These are phyloP conservation scores for Lunasporangiospora selenospora DNA, from an alignment of 192 early-diverging fungal species.

Conservation along the genomic window DNA sequence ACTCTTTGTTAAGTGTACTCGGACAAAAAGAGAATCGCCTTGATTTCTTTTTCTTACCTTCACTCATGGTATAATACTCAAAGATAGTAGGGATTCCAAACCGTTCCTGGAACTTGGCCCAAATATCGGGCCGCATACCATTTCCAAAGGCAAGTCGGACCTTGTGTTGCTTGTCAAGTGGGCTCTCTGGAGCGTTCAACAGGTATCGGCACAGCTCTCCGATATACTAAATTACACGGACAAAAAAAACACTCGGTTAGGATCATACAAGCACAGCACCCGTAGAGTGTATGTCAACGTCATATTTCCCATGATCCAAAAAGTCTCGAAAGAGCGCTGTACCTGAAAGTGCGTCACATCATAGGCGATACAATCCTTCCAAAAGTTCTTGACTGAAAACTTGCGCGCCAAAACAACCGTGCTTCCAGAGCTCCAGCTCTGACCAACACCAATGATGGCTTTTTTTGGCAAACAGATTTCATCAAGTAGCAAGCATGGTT, in stretches of 20 bases:
- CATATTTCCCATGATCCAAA: no score
- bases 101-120: constrained; percentile 64
- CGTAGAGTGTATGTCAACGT: no score
- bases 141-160: constrained; percentile 69
- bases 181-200: constrained; percentile 52
- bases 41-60: constrained; percentile 50
- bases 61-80: constrained; percentile 74
- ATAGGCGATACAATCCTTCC: constrained; percentile 56
- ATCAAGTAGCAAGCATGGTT: no score
- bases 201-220: constrained; percentile 76
- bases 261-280: no score
- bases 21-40: neutral
- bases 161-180: constrained; percentile 59
- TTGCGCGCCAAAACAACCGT: constrained; percentile 60
- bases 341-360: constrained; percentile 55
- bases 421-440: constrained; percentile 40
- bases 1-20: neutral
- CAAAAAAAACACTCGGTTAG: neutral
- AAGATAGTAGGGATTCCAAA: constrained; percentile 65
- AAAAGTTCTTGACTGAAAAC: constrained; percentile 60
- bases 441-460: constrained; percentile 36
- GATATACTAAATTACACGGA: constrained; percentile 68
- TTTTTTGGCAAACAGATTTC: no score
- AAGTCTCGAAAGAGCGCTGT: neutral
- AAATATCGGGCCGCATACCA: constrained; percentile 73